Evolutionary conservation across 2,329 filamentous ascomycete genomes (phyloP).

Genomic region (Colletotrichum horii): DNA sequence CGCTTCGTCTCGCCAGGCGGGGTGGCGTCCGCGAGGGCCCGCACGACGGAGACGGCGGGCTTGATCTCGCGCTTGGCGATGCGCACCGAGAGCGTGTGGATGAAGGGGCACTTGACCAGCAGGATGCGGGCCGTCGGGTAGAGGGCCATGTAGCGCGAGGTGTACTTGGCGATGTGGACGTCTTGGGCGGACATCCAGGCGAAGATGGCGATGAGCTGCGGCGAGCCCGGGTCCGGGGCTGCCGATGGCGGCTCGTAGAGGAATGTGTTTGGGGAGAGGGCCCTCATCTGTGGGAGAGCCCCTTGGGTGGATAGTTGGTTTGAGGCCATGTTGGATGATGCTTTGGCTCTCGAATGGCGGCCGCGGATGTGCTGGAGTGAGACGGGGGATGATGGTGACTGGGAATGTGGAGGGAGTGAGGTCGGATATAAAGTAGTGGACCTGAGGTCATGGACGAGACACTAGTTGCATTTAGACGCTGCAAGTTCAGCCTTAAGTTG

Average conservation of each 20-base stretch:
- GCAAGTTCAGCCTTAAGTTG: not conserved
- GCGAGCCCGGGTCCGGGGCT: conserved; percentile 27
- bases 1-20: conserved; percentile 16
- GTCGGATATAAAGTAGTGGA: conserved; percentile 1
- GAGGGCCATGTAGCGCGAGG: conserved; percentile 45
- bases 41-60: conserved; percentile 45
- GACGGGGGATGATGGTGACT: not conserved
- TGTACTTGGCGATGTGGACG: conserved; percentile 57
- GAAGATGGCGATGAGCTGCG: conserved; percentile 52
- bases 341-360: not conserved
- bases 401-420: not conserved
- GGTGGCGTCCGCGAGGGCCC: conserved; percentile 29
- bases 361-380: not conserved
- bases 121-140: conserved; percentile 53
- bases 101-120: conserved; percentile 46
- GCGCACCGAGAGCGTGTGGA: conserved; percentile 38
- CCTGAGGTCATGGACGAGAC: conserved; percentile 10
- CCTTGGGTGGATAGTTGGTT: conserved; percentile 22
- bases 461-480: not conserved
- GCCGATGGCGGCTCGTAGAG: conserved; percentile 35
- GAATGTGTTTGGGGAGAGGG: conserved; percentile 41
- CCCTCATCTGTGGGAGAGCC: conserved; percentile 39
- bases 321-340: conserved; percentile 29
- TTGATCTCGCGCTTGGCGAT: conserved; percentile 36
- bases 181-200: conserved; percentile 59